phyloP scores from a whole-genome alignment of 371 early-diverging fungal species.

The Funneliformis caledonium region DNA sequence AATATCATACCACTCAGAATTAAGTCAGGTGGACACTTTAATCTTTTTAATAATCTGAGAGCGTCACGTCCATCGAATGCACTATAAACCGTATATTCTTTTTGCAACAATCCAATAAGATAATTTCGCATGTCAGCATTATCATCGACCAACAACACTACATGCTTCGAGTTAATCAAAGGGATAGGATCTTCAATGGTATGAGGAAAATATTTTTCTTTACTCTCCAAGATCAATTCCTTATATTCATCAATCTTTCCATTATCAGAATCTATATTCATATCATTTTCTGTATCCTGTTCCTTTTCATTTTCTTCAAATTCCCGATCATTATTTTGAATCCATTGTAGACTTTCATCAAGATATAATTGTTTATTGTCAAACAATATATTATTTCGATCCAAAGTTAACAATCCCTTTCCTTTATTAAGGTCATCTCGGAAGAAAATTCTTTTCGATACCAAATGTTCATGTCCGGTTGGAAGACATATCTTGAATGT shows the following conservation, averaged over 20 bases:
- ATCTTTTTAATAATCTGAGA: conserved; percentile 43
- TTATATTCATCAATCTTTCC: not conserved
- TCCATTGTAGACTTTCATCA: conserved; percentile 32
- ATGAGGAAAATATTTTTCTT: not conserved
- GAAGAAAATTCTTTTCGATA: conserved; percentile 12
- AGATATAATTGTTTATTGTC: conserved; percentile 15
- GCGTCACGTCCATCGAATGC: conserved; percentile 54
- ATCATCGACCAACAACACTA: conserved; percentile 56
- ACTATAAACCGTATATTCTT: conserved; percentile 48
- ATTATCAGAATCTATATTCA: too few species aligned
- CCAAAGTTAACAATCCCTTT: not conserved
- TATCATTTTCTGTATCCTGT: not conserved
- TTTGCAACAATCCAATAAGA: conserved; percentile 45
- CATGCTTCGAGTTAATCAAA: conserved; percentile 23
- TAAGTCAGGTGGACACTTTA: conserved; percentile 43
- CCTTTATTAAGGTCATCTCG: not conserved
- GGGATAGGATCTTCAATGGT: not conserved
- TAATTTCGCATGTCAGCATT: conserved; percentile 54
- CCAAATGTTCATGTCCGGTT: conserved; percentile 44
- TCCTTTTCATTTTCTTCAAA: not conserved
- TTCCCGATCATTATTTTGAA: not conserved
- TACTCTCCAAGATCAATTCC: not conserved
- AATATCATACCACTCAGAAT: conserved; percentile 46
- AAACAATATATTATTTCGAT: conserved; percentile 24
- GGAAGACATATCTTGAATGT: conserved; percentile 49